Base-by-base conservation (phyloP, 169 alveolate species). In the Plasmodium relictum region DNA sequence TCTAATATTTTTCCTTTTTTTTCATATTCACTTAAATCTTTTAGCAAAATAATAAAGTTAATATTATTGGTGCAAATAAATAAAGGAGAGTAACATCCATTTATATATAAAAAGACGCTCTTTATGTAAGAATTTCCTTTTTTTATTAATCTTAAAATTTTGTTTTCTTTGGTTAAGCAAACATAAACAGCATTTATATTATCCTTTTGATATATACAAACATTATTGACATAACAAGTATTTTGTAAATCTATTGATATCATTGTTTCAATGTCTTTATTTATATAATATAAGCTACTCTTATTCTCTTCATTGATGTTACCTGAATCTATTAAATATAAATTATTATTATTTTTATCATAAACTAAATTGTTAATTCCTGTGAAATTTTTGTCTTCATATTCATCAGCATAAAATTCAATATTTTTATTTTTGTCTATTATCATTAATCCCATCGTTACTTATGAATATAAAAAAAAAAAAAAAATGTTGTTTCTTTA, bases 201-300 rank as follows among this genome's bases (percentile, higher is more conserved):
- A n/a, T 73, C 70, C 44, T 72, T 69, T 50, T 71, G 58, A 72
- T 71, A 86, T 71, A 86, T 24, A 86, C 92, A 86, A 14, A 86
- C 45, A 54, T 44, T 86, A 71, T 71, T 73, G 45, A 62, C 74
- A 56, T 86, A 86, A 7, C 70, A 65, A 18, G 61, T 45, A 31
- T 70, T 70, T 31, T 62, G 58, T 10, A 86, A 22, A 52, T 72
- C 70, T 5, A 86, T 70, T 0, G 88, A 42, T n/a, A 86, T 8
- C 86, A 86, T 72, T 16, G 88, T 86, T 71, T 86, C 87, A 20
- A 72, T 71, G 54, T 86, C 92, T 86, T 86, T 72, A 86, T 72
- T 71, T 71, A 86, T 73, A 54, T 71, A 86, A 39, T 70, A 86
- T 42, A 86, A 59, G 54, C 59, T 86, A 42, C 92, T 42, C 42